phyloP scores from a whole-genome alignment of 2,329 filamentous ascomycete genomes.

The Paraphoma chrysanthemicola region DNA sequence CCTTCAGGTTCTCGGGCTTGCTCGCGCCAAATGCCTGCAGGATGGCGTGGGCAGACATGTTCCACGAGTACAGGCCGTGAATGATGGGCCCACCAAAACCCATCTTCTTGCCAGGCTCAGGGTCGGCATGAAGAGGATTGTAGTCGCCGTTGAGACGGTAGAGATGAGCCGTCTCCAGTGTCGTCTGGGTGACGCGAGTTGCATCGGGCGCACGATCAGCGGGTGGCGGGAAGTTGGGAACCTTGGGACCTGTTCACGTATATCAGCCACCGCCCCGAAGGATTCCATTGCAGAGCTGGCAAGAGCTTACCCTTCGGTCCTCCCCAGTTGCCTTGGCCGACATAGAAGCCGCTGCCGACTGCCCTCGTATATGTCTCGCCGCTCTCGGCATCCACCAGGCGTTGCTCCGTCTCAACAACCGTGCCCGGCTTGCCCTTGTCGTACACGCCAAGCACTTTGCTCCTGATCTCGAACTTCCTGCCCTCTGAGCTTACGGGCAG shows the following conservation, averaged over 20 bases:
- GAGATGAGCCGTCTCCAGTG: slow-evolving; percentile 68
- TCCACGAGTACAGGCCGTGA: slow-evolving; percentile 89
- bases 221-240: slow-evolving; percentile 79
- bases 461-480: slow-evolving; percentile 75
- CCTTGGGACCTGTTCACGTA: slow-evolving; percentile 63
- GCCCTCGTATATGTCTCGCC: slow-evolving; percentile 76
- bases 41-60: slow-evolving; percentile 76
- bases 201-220: slow-evolving; percentile 74
- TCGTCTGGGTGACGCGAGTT: slow-evolving; percentile 74
- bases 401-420: slow-evolving; percentile 79
- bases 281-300: background rate
- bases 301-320: slow-evolving; percentile 76
- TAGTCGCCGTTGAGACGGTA: slow-evolving; percentile 86
- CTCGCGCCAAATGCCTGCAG: slow-evolving; percentile 76
- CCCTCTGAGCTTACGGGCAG: slow-evolving; percentile 76
- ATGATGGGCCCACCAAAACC: slow-evolving; percentile 89
- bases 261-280: too few species aligned
- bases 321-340: slow-evolving; percentile 83
- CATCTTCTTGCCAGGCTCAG: slow-evolving; percentile 86
- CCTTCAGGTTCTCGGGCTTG: slow-evolving; percentile 80
- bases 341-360: slow-evolving; percentile 76
- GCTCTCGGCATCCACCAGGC: slow-evolving; percentile 73
- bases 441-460: slow-evolving; percentile 83
- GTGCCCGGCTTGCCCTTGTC: slow-evolving; percentile 87
- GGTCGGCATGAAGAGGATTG: slow-evolving; percentile 88